A percentile compares a stretch with the other conserved stretches of the same genome.
Conservation (phyloP, 1,284 basidiomycete species). For the Ustilago vetiveriae region DNA sequence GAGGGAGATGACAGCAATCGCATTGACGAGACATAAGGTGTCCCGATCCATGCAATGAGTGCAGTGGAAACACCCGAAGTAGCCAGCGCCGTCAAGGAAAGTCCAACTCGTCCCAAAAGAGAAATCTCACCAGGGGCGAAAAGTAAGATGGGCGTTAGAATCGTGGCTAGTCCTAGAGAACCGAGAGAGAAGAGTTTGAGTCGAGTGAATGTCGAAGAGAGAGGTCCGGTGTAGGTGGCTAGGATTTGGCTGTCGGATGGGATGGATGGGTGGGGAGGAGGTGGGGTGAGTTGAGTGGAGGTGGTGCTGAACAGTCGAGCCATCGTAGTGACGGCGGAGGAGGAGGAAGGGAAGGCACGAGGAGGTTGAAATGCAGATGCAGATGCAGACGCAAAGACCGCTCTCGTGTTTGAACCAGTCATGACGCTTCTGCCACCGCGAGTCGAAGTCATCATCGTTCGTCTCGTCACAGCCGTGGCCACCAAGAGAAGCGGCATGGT, state of each 20-base stretch:
- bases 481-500: not conserved
- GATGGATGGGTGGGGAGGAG: not conserved
- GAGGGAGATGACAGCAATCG: slow-evolving; percentile 18
- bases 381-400: not conserved
- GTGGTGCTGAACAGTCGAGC: slow-evolving; percentile 5
- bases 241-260: slow-evolving; percentile 6
- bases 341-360: not conserved
- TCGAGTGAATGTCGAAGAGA: slow-evolving; percentile 77
- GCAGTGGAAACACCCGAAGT: slow-evolving; percentile 79
- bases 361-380: too few species aligned
- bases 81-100: slow-evolving; percentile 77
- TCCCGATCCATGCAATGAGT: slow-evolving; percentile 77
- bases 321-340: too few species aligned
- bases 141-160: slow-evolving; percentile 81
- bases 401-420: not conserved
- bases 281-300: not conserved
- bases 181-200: slow-evolving; percentile 84
- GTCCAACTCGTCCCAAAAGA: slow-evolving; percentile 75
- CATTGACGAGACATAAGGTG: slow-evolving; percentile 72
- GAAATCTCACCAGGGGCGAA: slow-evolving; percentile 80
- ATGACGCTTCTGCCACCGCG: not conserved
- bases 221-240: slow-evolving; percentile 72
- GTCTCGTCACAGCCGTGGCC: slow-evolving; percentile 2
- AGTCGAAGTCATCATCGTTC: slow-evolving; percentile 3
- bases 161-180: slow-evolving; percentile 77